phyloP scores from a whole-genome alignment of 2,329 filamentous ascomycete genomes.

The Neofusicoccum sp. region DNA sequence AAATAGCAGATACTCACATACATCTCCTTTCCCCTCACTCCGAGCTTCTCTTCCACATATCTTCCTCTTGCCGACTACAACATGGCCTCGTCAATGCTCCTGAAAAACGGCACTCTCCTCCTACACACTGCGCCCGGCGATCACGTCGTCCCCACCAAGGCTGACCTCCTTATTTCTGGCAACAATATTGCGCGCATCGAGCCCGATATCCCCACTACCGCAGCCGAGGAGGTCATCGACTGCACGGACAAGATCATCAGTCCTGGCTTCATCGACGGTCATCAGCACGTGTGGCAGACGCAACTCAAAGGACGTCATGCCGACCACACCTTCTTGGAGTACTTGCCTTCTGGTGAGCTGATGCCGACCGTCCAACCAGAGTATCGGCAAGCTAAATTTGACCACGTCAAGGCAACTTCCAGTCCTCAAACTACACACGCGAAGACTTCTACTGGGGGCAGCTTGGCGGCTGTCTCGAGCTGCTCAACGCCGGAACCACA shows the following conservation, averaged over 20 bases:
- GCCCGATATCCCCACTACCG: slow-evolving; percentile 26
- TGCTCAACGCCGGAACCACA: slow-evolving; percentile 54
- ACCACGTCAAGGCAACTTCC: slow-evolving; percentile 36
- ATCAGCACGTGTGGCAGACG: slow-evolving; percentile 53
- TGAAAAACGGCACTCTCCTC: slow-evolving; percentile 39
- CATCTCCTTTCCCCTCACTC: not conserved
- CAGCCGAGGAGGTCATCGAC: slow-evolving; percentile 45
- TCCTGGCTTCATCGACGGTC: slow-evolving; percentile 58
- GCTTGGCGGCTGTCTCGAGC: slow-evolving; percentile 47
- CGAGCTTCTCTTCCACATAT: not conserved
- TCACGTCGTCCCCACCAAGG: slow-evolving; percentile 30
- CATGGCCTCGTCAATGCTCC: slow-evolving; percentile 25
- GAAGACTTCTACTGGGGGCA: slow-evolving; percentile 25
- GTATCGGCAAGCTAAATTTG: slow-evolving; percentile 12
- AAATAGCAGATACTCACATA: too few relatives aligned
- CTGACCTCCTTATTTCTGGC: slow-evolving; percentile 35
- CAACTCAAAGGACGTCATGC: slow-evolving; percentile 54
- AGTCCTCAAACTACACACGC: slow-evolving; percentile 26
- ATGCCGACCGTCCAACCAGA: too few relatives aligned
- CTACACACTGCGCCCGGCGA: slow-evolving; percentile 31
- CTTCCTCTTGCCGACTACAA: too few relatives aligned
- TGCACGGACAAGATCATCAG: slow-evolving; percentile 53
- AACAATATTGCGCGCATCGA: slow-evolving; percentile 36
- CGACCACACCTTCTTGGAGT: slow-evolving; percentile 49
- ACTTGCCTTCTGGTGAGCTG: slow-evolving; percentile 38